A percentile compares a stretch with the other conserved stretches of the same genome.
Evolutionary conservation across 2,329 filamentous ascomycete species (phyloP).

Genomic region (Colletotrichum paranaense): DNA sequence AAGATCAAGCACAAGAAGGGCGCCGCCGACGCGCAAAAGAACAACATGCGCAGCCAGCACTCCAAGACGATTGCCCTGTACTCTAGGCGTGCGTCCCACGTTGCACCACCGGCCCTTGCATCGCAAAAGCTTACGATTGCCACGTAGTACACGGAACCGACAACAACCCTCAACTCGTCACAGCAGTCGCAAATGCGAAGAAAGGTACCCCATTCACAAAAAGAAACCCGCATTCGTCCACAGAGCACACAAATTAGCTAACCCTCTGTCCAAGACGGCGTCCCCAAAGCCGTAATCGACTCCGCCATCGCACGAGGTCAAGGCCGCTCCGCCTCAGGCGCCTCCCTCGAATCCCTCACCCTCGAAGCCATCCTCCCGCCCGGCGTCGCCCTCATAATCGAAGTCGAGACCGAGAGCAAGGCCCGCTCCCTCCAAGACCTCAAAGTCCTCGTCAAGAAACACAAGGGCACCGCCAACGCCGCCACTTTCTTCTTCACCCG

Average conservation of each 20-base stretch:
- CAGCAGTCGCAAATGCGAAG: conserved; percentile 81
- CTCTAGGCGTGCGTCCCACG: conserved; percentile 71
- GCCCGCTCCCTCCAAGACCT: conserved; percentile 79
- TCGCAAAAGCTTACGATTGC: conserved; percentile 27
- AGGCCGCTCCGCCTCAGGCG: conserved; percentile 80
- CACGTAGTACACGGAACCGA: conserved; percentile 76
- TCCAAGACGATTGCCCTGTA: conserved; percentile 79
- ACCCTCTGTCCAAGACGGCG: conserved; percentile 64
- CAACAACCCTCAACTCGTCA: conserved; percentile 80
- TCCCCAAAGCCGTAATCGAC: conserved; percentile 88
- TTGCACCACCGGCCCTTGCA: background rate
- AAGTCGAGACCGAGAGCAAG: conserved; percentile 87
- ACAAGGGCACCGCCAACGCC: conserved; percentile 76
- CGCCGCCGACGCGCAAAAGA: conserved; percentile 84
- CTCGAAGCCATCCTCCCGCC: conserved; percentile 85
- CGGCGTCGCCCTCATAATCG: conserved; percentile 82
- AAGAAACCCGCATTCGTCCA: conserved; percentile 7
- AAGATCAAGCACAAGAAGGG: conserved; percentile 97
- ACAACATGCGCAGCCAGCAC: conserved; percentile 74
- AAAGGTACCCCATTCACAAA: conserved; percentile 63
- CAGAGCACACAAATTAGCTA: background rate
- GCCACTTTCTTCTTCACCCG: conserved; percentile 84
- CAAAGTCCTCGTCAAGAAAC: conserved; percentile 75
- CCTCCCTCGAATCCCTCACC: conserved; percentile 79
- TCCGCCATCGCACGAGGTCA: conserved; percentile 88